Percentiles rank a stretch among this genome's conserved stretches.
phyloP scores from a whole-genome alignment of 176 grass and related monocot genomes.

The Themeda triandra region DNA sequence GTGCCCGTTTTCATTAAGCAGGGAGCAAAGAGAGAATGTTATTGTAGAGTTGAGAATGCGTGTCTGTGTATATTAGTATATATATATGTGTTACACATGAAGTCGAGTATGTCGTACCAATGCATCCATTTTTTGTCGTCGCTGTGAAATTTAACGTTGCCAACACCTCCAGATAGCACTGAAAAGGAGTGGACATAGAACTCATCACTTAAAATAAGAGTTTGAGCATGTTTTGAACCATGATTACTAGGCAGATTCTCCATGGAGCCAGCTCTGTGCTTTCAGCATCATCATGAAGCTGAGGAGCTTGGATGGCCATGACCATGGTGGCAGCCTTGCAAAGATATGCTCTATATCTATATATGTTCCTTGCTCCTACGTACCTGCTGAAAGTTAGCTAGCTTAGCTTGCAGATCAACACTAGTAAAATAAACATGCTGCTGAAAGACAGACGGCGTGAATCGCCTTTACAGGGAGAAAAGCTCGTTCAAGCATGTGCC shows the following conservation, averaged over 20 bases:
- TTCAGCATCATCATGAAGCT: background rate
- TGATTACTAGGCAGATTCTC: background rate
- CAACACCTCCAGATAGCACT: background rate
- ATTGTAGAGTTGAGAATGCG: too few relatives aligned
- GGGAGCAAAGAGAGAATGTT: too few relatives aligned
- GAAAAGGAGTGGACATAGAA: constrained; percentile 4
- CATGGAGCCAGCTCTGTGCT: background rate
- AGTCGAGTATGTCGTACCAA: too few relatives aligned
- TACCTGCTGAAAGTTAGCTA: background rate
- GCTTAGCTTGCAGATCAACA: background rate
- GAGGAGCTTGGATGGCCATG: constrained; percentile 12
- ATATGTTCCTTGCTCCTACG: too few relatives aligned
- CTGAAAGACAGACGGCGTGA: background rate
- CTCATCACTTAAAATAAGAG: background rate
- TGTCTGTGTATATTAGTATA: too few relatives aligned
- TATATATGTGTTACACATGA: too few relatives aligned
- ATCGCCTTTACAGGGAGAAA: background rate
- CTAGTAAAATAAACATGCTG: background rate
- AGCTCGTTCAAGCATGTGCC: background rate
- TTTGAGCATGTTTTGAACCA: background rate
- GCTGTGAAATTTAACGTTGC: background rate
- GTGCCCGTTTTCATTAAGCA: too few relatives aligned
- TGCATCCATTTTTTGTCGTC: too few relatives aligned
- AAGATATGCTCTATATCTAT: background rate
- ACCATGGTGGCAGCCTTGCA: background rate